phyloP scores from a whole-genome alignment of 1,139 yeast genomes.

The Entelexis sorbosivorans region DNA sequence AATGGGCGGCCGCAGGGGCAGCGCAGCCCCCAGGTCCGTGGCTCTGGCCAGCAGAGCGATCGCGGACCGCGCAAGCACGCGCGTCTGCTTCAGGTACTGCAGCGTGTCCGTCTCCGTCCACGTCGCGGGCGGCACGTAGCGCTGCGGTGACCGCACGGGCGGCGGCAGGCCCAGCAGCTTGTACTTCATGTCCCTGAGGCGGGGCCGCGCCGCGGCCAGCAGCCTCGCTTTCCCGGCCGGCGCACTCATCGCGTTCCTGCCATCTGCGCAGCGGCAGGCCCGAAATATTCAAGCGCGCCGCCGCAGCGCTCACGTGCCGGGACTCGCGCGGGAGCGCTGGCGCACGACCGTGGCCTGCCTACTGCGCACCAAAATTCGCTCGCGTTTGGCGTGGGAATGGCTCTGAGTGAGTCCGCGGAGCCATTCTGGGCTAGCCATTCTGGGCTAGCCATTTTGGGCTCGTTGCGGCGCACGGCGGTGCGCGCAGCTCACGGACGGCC shows the following conservation, averaged over 20 bases:
- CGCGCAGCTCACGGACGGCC: too few relatives aligned
- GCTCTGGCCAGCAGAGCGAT: conserved; percentile 10
- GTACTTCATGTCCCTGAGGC: conserved; percentile 8
- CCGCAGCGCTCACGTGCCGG: not conserved
- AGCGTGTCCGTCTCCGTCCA: conserved; percentile 18
- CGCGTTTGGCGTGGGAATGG: too few relatives aligned
- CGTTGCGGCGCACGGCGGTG: too few relatives aligned
- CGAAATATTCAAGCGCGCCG: too few relatives aligned
- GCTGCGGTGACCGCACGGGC: not conserved
- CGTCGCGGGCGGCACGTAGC: not conserved
- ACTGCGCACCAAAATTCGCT: too few relatives aligned
- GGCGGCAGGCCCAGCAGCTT: conserved; percentile 7
- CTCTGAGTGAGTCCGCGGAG: too few relatives aligned
- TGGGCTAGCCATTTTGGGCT: too few relatives aligned
- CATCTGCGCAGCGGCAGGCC: not conserved
- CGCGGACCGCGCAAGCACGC: conserved; percentile 9
- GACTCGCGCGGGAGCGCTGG: too few relatives aligned
- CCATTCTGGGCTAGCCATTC: too few relatives aligned
- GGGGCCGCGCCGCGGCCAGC: not conserved
- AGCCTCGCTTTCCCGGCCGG: not conserved
- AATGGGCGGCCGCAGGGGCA: conserved; percentile 6
- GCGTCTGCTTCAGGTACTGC: conserved; percentile 17
- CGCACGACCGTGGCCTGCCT: too few relatives aligned
- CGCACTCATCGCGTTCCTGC: not conserved
- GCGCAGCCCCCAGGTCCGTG: conserved; percentile 7